Evolutionary conservation across 2,329 filamentous ascomycete genomes (phyloP).

Genomic region (Chaetomiaceae sp.): DNA sequence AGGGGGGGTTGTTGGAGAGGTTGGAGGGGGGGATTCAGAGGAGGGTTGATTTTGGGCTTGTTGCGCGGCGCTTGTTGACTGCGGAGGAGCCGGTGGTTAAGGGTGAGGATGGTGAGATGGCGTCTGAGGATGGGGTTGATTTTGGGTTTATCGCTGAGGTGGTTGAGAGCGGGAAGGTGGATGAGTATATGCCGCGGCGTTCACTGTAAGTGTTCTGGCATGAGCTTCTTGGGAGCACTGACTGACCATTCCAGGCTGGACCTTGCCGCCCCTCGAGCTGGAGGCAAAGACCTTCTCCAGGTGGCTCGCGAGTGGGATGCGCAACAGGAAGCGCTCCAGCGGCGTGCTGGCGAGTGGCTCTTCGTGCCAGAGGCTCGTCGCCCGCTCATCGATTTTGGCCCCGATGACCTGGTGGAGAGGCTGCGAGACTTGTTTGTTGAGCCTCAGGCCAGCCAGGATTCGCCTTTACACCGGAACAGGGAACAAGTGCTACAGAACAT

Average conservation of each 20-base stretch:
- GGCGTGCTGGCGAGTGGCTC: conserved; percentile 10
- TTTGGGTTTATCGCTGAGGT: conserved; percentile 14
- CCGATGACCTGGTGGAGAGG: conserved; percentile 19
- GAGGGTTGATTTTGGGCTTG: conserved; percentile 7
- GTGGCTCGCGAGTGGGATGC: conserved; percentile 21
- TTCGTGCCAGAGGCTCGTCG: conserved; percentile 18
- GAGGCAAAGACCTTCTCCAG: conserved; percentile 5
- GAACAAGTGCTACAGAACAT: conserved; percentile 15
- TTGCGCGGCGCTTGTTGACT: conserved; percentile 8
- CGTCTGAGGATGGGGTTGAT: not conserved
- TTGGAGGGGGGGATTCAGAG: not conserved
- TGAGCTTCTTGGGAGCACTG: not conserved
- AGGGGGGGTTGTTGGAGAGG: not conserved
- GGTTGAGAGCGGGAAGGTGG: conserved; percentile 13
- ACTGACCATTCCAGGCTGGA: conserved; percentile 18
- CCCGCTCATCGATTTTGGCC: conserved; percentile 19
- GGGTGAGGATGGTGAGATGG: not conserved
- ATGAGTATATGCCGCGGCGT: conserved; percentile 23
- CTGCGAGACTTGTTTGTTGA: conserved; percentile 17
- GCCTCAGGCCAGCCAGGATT: not conserved
- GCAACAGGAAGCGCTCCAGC: conserved; percentile 15
- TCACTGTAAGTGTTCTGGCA: conserved; percentile 17
- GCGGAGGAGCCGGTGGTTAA: not conserved
- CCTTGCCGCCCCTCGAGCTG: conserved; percentile 7
- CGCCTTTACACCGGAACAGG: not conserved